phyloP scores from a whole-genome alignment of 768 basidiomycete genomes.

The Trametes coccinea region DNA sequence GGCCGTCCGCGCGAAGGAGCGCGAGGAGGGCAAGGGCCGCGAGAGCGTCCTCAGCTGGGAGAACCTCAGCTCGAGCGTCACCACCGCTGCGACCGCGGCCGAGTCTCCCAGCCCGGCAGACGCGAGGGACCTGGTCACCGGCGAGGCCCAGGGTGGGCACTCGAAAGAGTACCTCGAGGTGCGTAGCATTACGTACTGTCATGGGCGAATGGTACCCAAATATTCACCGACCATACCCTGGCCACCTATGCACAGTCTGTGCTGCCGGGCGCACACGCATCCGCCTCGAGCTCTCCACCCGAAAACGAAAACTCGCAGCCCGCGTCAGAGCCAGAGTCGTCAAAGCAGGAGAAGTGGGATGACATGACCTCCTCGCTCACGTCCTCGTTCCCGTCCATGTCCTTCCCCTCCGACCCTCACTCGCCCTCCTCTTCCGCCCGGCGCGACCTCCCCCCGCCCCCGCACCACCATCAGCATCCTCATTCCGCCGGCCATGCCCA shows the following conservation, averaged over 20 bases:
- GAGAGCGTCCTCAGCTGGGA: slow-evolving; percentile 35
- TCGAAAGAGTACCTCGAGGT: slow-evolving; percentile 30
- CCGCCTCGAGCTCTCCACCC: slow-evolving; percentile 12
- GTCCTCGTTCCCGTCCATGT: slow-evolving; percentile 77
- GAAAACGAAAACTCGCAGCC: slow-evolving; percentile 17
- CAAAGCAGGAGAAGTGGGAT: slow-evolving; percentile 64
- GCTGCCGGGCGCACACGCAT: slow-evolving; percentile 14
- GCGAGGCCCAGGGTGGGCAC: slow-evolving; percentile 34
- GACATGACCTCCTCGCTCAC: slow-evolving; percentile 48
- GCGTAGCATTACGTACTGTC: slow-evolving; percentile 25
- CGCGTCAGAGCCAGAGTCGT: slow-evolving; percentile 32
- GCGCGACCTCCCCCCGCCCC: slow-evolving; percentile 22
- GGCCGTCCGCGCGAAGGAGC: slow-evolving; percentile 57
- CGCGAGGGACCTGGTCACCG: slow-evolving; percentile 40
- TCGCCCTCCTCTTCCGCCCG: slow-evolving; percentile 45
- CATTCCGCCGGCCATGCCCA: slow-evolving; percentile 23
- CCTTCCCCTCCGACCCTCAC: slow-evolving; percentile 65
- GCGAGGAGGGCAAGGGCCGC: slow-evolving; percentile 20
- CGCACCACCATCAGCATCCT: slow-evolving; percentile 20
- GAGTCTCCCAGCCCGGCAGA: slow-evolving; percentile 42
- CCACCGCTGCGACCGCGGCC: slow-evolving; percentile 20
- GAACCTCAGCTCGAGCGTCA: slow-evolving; percentile 32
- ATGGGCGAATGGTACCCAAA: slow-evolving; percentile 20
- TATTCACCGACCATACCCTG: not conserved
- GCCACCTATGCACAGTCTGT: slow-evolving; percentile 9